These are phyloP conservation scores for Eucalyptus pauciflora DNA, from an alignment of 345 rosid species.

Conservation along the genomic window DNA sequence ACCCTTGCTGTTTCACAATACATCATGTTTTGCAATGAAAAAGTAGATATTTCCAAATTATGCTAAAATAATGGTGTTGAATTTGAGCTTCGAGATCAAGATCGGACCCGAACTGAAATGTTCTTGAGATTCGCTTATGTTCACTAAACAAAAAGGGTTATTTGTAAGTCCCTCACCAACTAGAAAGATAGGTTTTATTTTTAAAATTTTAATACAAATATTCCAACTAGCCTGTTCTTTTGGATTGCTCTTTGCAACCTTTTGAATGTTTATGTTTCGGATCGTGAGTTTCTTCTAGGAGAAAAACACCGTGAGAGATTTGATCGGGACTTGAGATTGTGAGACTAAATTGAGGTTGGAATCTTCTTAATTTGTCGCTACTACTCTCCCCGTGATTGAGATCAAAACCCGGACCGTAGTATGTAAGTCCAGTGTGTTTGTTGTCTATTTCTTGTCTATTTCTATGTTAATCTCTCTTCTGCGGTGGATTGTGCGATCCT, in stretches of 20 bases:
- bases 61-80: background rate
- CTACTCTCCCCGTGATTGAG: background rate
- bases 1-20: background rate
- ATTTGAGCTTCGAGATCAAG: background rate
- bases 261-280: background rate
- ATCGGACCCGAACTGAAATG: background rate
- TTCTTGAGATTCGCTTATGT: background rate
- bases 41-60: background rate
- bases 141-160: background rate
- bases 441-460: background rate
- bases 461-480: background rate
- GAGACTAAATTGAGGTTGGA: background rate
- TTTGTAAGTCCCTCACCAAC: background rate
- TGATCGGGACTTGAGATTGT: background rate
- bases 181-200: background rate
- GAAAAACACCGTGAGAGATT: background rate
- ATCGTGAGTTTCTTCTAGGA: background rate
- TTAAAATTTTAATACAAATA: background rate
- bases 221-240: background rate
- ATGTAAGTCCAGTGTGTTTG: background rate
- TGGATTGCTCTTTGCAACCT: background rate
- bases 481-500: background rate
- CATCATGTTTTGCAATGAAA: background rate
- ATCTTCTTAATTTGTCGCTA: background rate
- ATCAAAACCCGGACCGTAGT: background rate